Conservation (phyloP, 257 asterid genomes). For the Sherardia arvensis region DNA sequence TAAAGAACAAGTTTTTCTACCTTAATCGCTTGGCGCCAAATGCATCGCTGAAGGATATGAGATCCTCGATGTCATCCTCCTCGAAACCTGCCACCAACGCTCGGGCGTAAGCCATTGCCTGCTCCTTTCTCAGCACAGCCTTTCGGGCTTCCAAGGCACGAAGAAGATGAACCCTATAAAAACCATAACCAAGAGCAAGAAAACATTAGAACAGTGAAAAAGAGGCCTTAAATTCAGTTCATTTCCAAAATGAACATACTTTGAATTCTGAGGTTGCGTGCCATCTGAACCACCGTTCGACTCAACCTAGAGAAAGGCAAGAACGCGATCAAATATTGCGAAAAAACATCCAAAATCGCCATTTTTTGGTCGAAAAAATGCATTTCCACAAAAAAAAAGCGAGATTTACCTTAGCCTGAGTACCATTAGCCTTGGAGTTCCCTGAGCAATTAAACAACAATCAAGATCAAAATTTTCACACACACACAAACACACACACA, state of each 20-base stretch:
- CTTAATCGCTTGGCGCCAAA: constrained; percentile 79
- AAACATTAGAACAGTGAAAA: not conserved
- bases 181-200: constrained; percentile 5
- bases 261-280: constrained; percentile 48
- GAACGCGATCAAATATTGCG: constrained; percentile 7
- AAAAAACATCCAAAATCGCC: not conserved
- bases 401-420: constrained; percentile 35
- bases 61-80: constrained; percentile 48
- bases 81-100: constrained; percentile 73
- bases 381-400: constrained; percentile 2
- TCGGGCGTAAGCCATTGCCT: constrained; percentile 93
- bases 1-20: constrained; percentile 21
- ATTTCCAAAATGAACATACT: constrained; percentile 24
- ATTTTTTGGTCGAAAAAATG: not conserved
- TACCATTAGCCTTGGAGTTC: constrained; percentile 23
- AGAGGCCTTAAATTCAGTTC: constrained; percentile 4
- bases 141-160: constrained; percentile 65
- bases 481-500: not conserved
- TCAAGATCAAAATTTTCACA: constrained; percentile 3
- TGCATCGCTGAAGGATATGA: constrained; percentile 58
- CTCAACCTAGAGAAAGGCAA: constrained; percentile 27
- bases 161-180: constrained; percentile 52
- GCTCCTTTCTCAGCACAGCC: constrained; percentile 72
- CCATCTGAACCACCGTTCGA: constrained; percentile 24
- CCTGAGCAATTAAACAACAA: constrained; percentile 16